Evolutionary conservation across 2,329 filamentous ascomycete genomes (phyloP).

Genomic region (Stagonosporopsis chrysanthemi): DNA sequence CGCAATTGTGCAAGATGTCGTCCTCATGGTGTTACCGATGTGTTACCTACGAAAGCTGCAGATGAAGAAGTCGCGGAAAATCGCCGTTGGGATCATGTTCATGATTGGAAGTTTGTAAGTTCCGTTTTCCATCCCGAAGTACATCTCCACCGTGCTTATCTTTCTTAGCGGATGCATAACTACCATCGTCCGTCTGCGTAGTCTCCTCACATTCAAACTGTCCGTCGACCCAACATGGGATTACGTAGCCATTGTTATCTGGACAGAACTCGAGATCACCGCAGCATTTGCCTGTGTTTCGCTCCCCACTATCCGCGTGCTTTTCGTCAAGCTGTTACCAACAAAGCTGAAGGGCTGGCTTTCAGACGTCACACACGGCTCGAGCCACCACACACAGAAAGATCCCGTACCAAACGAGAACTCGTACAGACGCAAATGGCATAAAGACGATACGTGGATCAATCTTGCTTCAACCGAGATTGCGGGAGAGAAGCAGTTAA

Average conservation of each 20-base stretch:
- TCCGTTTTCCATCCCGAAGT: background rate
- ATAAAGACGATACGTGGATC: slow-evolving; percentile 1
- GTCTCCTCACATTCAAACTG: slow-evolving; percentile 26
- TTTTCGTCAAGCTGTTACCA: slow-evolving; percentile 14
- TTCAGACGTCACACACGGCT: background rate
- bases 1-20: slow-evolving; percentile 27
- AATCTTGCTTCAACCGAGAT: background rate
- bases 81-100: background rate
- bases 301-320: slow-evolving; percentile 23
- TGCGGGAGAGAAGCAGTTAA: background rate
- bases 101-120: slow-evolving; percentile 3
- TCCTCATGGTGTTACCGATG: slow-evolving; percentile 25
- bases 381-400: background rate
- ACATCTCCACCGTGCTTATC: background rate
- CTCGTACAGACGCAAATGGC: background rate
- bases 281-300: slow-evolving; percentile 11
- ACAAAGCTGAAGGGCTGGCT: slow-evolving; percentile 2
- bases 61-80: background rate
- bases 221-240: slow-evolving; percentile 32
- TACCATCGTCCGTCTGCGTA: slow-evolving; percentile 30
- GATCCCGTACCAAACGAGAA: background rate
- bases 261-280: slow-evolving; percentile 29
- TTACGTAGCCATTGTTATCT: slow-evolving; percentile 29
- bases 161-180: slow-evolving; percentile 30
- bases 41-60: background rate